Conservation (phyloP, 352 stramenopile genomes). For the Hyaloperonospora arabidopsidis region DNA sequence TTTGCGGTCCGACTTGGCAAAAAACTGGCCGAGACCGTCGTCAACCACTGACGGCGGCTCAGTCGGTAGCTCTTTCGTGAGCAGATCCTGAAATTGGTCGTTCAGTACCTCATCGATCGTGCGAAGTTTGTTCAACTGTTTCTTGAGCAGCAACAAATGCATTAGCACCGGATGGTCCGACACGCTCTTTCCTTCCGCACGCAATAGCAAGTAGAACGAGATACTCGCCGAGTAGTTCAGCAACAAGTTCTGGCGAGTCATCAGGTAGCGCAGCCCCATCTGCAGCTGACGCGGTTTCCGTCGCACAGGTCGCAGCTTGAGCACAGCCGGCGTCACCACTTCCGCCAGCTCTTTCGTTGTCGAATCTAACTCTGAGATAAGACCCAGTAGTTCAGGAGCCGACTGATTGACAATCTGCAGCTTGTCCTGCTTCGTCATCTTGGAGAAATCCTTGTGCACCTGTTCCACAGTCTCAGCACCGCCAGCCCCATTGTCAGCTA, state of each 20-base stretch:
- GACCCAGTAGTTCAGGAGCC: constrained; percentile 63
- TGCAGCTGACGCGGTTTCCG: constrained; percentile 50
- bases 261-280: constrained; percentile 63
- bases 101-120: constrained; percentile 49
- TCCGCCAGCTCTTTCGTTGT: constrained; percentile 61
- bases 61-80: constrained; percentile 55
- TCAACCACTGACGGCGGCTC: constrained; percentile 32
- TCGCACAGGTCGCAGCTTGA: constrained; percentile 62
- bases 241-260: constrained; percentile 73
- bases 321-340: constrained; percentile 54
- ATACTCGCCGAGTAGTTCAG: constrained; percentile 84
- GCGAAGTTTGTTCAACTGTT: constrained; percentile 61
- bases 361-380: constrained; percentile 57
- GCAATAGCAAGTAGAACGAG: constrained; percentile 78
- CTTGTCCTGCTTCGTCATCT: constrained; percentile 83
- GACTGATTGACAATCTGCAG: constrained; percentile 83
- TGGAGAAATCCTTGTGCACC: constrained; percentile 77
- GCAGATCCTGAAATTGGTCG: constrained; percentile 51
- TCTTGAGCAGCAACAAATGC: constrained; percentile 70
- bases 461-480: constrained; percentile 50
- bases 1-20: constrained; percentile 35
- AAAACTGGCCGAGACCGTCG: constrained; percentile 71
- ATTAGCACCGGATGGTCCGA: constrained; percentile 68
- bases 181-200: constrained; percentile 72
- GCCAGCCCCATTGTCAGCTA: constrained; percentile 49